Evolutionary conservation across 140 eudicot species (phyloP).

Genomic region (Senecio squalidus): DNA sequence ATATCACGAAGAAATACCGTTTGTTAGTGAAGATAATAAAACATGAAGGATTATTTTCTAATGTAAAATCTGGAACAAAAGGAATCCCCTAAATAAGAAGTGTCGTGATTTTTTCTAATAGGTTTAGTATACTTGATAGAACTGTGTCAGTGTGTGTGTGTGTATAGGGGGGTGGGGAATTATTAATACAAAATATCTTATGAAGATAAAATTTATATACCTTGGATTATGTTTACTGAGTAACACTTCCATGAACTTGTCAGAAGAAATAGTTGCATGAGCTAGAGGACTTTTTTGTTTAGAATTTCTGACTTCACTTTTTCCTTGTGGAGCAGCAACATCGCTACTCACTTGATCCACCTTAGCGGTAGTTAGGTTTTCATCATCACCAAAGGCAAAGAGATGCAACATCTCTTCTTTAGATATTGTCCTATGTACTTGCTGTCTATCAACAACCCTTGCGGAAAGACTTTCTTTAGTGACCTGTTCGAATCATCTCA

Average conservation of each 20-base stretch:
- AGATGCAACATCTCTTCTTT: slow-evolving; percentile 96
- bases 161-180: no score
- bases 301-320: slow-evolving; percentile 25
- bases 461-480: slow-evolving; percentile 96
- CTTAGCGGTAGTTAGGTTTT: slow-evolving; percentile 38
- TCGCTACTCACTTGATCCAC: slow-evolving; percentile 32
- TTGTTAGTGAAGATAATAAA: no score
- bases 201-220: slow-evolving; percentile 28
- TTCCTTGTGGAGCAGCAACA: slow-evolving; percentile 15
- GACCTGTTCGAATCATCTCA: slow-evolving; percentile 40
- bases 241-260: slow-evolving; percentile 60
- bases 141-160: no score
- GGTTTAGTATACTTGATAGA: no score
- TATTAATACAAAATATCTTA: not conserved
- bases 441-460: slow-evolving; percentile 96
- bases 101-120: no score
- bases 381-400: slow-evolving; percentile 89
- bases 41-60: no score
- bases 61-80: no score
- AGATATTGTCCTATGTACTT: slow-evolving; percentile 92
- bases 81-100: no score
- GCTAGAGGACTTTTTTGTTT: slow-evolving; percentile 45
- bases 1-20: no score
- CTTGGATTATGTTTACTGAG: slow-evolving; percentile 68
- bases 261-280: slow-evolving; percentile 52